A percentile compares a stretch with the other conserved stretches of the same genome.
Evolutionary conservation across 129 eudicot genomes (phyloP).

Genomic region (Flaveria robusta): DNA sequence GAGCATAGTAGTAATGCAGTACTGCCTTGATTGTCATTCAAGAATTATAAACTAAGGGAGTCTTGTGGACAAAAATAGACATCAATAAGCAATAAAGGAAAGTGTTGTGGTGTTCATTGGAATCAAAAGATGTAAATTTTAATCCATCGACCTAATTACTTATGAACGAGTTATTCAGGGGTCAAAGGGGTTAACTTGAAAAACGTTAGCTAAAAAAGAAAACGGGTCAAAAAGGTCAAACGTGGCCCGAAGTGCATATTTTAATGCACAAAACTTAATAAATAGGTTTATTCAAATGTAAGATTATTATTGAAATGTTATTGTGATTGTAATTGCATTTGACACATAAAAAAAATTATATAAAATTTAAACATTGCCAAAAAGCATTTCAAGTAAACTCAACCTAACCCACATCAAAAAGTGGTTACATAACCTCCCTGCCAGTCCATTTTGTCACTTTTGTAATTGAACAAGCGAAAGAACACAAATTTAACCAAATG

Average conservation of each 20-base stretch:
- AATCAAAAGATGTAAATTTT: background rate
- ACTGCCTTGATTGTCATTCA: too few species aligned
- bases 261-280: background rate
- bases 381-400: background rate
- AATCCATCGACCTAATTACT: background rate
- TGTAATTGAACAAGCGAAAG: too few species aligned
- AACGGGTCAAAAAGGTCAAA: slow-evolving; percentile 3
- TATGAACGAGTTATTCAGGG: background rate
- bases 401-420: background rate
- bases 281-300: background rate
- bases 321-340: background rate
- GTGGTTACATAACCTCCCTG: background rate
- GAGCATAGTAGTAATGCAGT: too few species aligned
- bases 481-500: too few species aligned
- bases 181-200: background rate
- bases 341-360: background rate
- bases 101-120: background rate
- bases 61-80: too few species aligned
- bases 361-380: background rate
- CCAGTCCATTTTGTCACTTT: too few species aligned
- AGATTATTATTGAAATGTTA: background rate
- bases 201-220: background rate
- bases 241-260: background rate
- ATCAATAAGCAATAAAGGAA: background rate
- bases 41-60: too few species aligned